Evolutionary conservation across 805 yeast genomes (phyloP).

Genomic region (Wickerhamiella siamensis): DNA sequence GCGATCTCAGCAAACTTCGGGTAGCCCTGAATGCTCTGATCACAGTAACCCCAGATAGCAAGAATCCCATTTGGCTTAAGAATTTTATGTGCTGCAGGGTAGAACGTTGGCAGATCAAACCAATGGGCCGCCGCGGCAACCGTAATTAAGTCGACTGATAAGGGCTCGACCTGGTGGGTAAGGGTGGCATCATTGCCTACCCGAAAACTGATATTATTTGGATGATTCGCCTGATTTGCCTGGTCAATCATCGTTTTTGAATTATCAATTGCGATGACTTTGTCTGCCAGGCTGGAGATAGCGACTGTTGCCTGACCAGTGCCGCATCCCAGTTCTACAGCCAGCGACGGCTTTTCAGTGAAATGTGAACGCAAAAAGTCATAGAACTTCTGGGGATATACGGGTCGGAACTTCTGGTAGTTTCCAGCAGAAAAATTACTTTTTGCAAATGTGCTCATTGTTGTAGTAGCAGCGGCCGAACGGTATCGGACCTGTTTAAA

Average conservation of each 20-base stretch:
- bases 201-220: constrained; percentile 6
- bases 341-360: constrained; percentile 20
- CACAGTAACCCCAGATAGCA: constrained; percentile 70
- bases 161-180: constrained; percentile 13
- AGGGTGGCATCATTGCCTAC: constrained; percentile 18
- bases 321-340: constrained; percentile 68
- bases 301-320: constrained; percentile 59
- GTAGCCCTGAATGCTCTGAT: constrained; percentile 41
- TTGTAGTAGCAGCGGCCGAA: background rate
- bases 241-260: constrained; percentile 42
- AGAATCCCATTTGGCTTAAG: constrained; percentile 52
- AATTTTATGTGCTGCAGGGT: constrained; percentile 34
- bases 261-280: constrained; percentile 49
- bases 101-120: constrained; percentile 47
- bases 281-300: constrained; percentile 31
- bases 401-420: constrained; percentile 50
- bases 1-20: constrained; percentile 42
- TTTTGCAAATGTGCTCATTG: constrained; percentile 53
- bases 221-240: constrained; percentile 23
- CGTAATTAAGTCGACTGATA: constrained; percentile 49
- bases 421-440: constrained; percentile 35
- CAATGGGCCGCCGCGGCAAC: constrained; percentile 80
- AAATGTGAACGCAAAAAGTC: constrained; percentile 23
- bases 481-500: background rate
- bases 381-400: constrained; percentile 44